phyloP scores from a whole-genome alignment of 2,329 filamentous ascomycete species.

The Colletotrichum incanum region DNA sequence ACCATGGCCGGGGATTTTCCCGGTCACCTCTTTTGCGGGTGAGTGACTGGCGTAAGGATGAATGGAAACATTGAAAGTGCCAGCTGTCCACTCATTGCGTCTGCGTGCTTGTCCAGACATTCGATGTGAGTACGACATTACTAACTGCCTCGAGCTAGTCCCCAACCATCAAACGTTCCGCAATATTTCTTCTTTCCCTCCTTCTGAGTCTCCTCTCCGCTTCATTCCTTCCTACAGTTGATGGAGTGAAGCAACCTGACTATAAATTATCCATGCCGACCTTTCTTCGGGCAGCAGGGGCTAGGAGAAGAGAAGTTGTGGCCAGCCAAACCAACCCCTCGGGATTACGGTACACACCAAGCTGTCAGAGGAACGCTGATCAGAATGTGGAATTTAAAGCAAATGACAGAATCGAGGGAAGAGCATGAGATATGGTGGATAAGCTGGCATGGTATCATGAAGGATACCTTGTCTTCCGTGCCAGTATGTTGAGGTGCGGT shows the following conservation, averaged over 20 bases:
- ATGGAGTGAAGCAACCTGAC: neutral
- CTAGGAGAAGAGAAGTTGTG: neutral
- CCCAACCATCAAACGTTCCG: neutral
- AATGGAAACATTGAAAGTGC: neutral
- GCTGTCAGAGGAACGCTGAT: conserved; percentile 12
- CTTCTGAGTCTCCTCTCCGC: neutral
- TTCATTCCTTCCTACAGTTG: neutral
- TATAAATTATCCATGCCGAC: neutral
- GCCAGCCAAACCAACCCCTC: neutral
- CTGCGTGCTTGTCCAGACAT: neutral
- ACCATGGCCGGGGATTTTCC: neutral
- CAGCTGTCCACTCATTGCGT: neutral
- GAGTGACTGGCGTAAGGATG: neutral
- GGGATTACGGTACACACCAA: neutral
- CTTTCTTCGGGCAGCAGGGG: neutral
- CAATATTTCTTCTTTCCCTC: neutral
- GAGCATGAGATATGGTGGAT: neutral
- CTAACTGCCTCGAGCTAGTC: neutral
- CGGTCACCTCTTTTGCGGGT: neutral
- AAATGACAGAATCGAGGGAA: neutral
- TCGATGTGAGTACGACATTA: neutral
- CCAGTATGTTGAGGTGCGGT: neutral
- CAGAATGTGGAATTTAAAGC: neutral
- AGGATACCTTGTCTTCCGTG: conserved; percentile 9
- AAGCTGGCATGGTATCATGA: neutral